phyloP scores from a whole-genome alignment of 164 flowering plant genomes.

The Kingdonia uniflora region DNA sequence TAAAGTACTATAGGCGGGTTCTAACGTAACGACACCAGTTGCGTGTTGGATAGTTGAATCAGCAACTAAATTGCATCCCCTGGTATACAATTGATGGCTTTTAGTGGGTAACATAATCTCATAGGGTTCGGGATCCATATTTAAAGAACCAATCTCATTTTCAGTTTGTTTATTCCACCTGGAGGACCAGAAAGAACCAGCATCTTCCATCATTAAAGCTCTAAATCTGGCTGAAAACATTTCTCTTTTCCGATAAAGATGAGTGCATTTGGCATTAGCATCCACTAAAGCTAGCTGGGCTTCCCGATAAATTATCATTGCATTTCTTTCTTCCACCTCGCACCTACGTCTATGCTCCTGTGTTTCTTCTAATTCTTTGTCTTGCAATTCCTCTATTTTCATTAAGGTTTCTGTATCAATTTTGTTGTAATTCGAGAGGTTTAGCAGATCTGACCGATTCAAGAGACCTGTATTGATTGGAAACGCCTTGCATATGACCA shows the following conservation, averaged over 20 bases:
- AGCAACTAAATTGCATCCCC: slow-evolving; percentile 19
- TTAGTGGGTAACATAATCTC: slow-evolving; percentile 18
- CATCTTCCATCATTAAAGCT: slow-evolving; percentile 39
- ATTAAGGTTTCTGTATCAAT: slow-evolving; percentile 29
- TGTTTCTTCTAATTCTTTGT: slow-evolving; percentile 78
- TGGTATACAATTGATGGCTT: slow-evolving; percentile 17
- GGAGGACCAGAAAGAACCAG: slow-evolving; percentile 36
- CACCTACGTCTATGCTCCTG: slow-evolving; percentile 62
- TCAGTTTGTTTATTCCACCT: slow-evolving; percentile 20
- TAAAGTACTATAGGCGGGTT: slow-evolving; percentile 50
- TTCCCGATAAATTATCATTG: slow-evolving; percentile 65
- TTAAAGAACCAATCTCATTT: slow-evolving; percentile 16
- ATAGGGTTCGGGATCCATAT: slow-evolving; percentile 18
- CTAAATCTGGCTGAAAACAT: slow-evolving; percentile 36
- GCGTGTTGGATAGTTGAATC: slow-evolving; percentile 22
- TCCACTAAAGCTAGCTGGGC: slow-evolving; percentile 76
- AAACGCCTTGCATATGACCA: slow-evolving; percentile 19
- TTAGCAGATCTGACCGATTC: slow-evolving; percentile 21
- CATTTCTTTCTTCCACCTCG: slow-evolving; percentile 80
- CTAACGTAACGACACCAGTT: slow-evolving; percentile 18
- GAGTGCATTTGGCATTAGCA: slow-evolving; percentile 58
- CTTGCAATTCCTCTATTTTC: slow-evolving; percentile 56
- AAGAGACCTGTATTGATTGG: slow-evolving; percentile 14
- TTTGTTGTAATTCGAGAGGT: slow-evolving; percentile 14
- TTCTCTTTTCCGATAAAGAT: slow-evolving; percentile 63